Conservation (phyloP, 768 basidiomycete species). For the Trametes maxima region DNA sequence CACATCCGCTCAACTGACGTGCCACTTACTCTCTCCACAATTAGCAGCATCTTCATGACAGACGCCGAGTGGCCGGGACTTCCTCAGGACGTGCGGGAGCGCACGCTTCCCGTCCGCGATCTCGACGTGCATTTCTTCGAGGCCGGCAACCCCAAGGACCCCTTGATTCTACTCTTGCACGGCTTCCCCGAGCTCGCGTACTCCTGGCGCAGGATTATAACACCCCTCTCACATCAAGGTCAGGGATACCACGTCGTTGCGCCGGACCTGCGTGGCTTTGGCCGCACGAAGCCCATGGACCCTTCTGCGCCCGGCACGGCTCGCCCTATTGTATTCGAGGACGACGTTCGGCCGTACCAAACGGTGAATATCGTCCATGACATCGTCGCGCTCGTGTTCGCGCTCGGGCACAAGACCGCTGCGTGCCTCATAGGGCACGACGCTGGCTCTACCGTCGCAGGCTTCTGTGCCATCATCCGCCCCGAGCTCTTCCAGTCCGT, state of each 20-base stretch:
- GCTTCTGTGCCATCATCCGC: slow-evolving; percentile 52
- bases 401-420: slow-evolving; percentile 50
- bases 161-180: slow-evolving; percentile 59
- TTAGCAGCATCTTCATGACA: neutral
- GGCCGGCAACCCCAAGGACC: slow-evolving; percentile 36
- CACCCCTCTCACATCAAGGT: slow-evolving; percentile 48
- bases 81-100: slow-evolving; percentile 40
- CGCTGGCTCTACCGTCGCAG: slow-evolving; percentile 57
- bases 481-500: slow-evolving; percentile 59
- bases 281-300: slow-evolving; percentile 33
- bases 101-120: slow-evolving; percentile 46
- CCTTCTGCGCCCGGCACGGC: slow-evolving; percentile 13
- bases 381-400: slow-evolving; percentile 50
- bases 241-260: slow-evolving; percentile 64
- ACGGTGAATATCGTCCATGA: slow-evolving; percentile 55
- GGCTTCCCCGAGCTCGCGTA: slow-evolving; percentile 70
- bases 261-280: slow-evolving; percentile 61
- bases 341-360: slow-evolving; percentile 53
- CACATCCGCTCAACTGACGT: neutral
- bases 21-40: neutral
- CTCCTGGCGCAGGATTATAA: slow-evolving; percentile 63
- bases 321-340: slow-evolving; percentile 42
- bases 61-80: slow-evolving; percentile 9
- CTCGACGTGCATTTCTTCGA: slow-evolving; percentile 57
- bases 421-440: slow-evolving; percentile 63